phyloP scores from a whole-genome alignment of 2,329 filamentous ascomycete genomes.

The Aspergillus caelatus region DNA sequence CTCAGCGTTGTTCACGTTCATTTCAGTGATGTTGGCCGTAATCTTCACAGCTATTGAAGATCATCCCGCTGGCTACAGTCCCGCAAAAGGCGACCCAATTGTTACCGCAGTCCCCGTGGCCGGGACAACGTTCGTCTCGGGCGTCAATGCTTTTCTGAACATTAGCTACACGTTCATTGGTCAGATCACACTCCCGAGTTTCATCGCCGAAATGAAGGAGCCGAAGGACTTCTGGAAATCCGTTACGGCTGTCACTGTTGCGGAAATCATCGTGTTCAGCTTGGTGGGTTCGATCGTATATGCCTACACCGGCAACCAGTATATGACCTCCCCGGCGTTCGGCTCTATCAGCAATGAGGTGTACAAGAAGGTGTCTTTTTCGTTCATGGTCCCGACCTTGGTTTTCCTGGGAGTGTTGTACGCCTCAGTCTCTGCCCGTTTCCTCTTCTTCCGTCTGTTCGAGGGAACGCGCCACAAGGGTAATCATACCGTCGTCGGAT shows the following conservation, averaged over 20 bases:
- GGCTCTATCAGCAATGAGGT: slow-evolving; percentile 73
- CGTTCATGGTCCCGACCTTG: slow-evolving; percentile 93
- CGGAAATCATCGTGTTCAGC: slow-evolving; percentile 83
- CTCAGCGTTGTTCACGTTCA: slow-evolving; percentile 85
- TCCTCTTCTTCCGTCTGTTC: slow-evolving; percentile 90
- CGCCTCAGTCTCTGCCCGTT: slow-evolving; percentile 84
- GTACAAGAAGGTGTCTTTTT: slow-evolving; percentile 87
- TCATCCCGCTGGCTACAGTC: slow-evolving; percentile 70
- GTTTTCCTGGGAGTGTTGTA: slow-evolving; percentile 92
- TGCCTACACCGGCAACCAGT: slow-evolving; percentile 85
- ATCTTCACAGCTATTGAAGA: slow-evolving; percentile 78
- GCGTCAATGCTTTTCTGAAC: slow-evolving; percentile 88
- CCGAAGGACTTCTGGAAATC: slow-evolving; percentile 88
- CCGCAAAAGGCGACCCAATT: slow-evolving; percentile 62
- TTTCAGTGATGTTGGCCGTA: slow-evolving; percentile 81
- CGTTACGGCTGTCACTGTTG: slow-evolving; percentile 85
- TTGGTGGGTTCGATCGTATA: slow-evolving; percentile 81
- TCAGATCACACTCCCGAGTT: slow-evolving; percentile 89
- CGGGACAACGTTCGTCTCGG: slow-evolving; percentile 77
- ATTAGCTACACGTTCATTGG: slow-evolving; percentile 97
- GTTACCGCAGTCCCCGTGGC: slow-evolving; percentile 69
- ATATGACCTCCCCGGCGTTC: slow-evolving; percentile 85
- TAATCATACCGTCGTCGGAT: slow-evolving; percentile 79
- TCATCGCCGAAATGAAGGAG: slow-evolving; percentile 90
- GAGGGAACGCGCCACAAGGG: slow-evolving; percentile 76